Base-by-base conservation (phyloP, 2,329 filamentous ascomycete genomes). In the Pseudogymnoascus sp. region DNA sequence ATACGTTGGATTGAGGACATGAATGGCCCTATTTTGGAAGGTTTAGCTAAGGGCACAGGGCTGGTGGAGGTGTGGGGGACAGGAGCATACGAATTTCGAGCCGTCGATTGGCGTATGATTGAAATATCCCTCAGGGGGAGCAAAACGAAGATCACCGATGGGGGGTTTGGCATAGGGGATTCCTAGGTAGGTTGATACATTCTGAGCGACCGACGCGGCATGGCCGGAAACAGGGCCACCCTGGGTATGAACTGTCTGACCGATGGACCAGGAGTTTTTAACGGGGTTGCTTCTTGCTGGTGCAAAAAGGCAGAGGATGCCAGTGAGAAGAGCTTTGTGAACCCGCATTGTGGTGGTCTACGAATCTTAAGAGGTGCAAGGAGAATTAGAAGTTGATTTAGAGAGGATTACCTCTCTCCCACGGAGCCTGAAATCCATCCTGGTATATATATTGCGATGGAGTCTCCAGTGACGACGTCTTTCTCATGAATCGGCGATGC, bases 161-260 rank as follows among this genome's bases (percentile, higher is more conserved):
- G 76, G 74, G 6, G 74, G 70, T 35, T 73, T 67, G 2, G 71
- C 75, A 65, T 75, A 77, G 6, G 73, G 75, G 57, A 78, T 74
- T 8, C 74, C 74, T 7, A 76, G 66, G 60, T 78, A 78, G 43
- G 67, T 67, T 1, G 68, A 66, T 3, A 71, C 69, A 2, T 64
- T 62, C 2, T 67, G 61, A 2, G 62, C 47, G 28, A 62, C 64
- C 3, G 57, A 62, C 8, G 65, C 67, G 43, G 68, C 63, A 57
- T 68, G 67, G 30, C 70, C 69, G 58, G 58, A 62, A 4, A 71
- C 67, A 14, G 65, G 63, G 3, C 70, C 70, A 43, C 68, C 69
- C 33, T 47, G 65, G 2, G 70, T 71, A n/a, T 66, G 37, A 4
- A 71, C 68, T 6, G 62, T 64, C 57, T 70, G 68, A 5, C 69